Conservation (phyloP, 768 basidiomycete genomes). For the Lactarius trivialis region DNA sequence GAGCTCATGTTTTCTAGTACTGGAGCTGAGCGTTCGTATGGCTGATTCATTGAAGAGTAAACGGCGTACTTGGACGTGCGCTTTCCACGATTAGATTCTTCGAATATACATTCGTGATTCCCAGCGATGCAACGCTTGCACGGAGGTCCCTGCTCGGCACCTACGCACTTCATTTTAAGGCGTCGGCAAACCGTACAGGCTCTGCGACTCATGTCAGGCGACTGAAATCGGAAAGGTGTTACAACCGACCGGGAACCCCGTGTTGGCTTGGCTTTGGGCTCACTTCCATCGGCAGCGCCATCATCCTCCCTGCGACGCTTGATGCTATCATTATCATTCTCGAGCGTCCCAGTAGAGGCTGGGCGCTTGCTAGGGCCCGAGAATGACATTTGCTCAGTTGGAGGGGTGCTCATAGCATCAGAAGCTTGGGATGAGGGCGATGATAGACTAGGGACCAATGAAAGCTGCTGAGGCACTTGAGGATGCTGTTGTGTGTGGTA, state of each 20-base stretch:
- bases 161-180: conserved; percentile 90
- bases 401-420: conserved; percentile 68
- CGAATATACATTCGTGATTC: conserved; percentile 90
- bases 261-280: conserved; percentile 74
- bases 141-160: conserved; percentile 83
- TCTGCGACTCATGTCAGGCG: conserved; percentile 36
- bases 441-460: conserved; percentile 54
- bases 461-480: conserved; percentile 43
- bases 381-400: conserved; percentile 51
- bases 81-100: conserved; percentile 94
- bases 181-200: conserved; percentile 90
- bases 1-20: conserved; percentile 73
- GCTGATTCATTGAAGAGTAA: conserved; percentile 16
- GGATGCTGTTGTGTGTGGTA: conserved; percentile 45
- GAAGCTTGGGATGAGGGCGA: conserved; percentile 79
- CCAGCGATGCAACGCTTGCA: conserved; percentile 81
- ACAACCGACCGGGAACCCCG: conserved; percentile 66
- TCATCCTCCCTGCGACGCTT: conserved; percentile 49
- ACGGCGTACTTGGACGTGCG: conserved; percentile 66
- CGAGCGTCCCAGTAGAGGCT: conserved; percentile 35
- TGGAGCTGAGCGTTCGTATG: conserved; percentile 27
- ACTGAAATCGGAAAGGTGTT: background rate
- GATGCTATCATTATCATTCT: conserved; percentile 42
- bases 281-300: conserved; percentile 39
- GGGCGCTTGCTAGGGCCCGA: conserved; percentile 30